Evolutionary conservation across 2,329 filamentous ascomycete species (phyloP).

Genomic region (Neonectria punicea): DNA sequence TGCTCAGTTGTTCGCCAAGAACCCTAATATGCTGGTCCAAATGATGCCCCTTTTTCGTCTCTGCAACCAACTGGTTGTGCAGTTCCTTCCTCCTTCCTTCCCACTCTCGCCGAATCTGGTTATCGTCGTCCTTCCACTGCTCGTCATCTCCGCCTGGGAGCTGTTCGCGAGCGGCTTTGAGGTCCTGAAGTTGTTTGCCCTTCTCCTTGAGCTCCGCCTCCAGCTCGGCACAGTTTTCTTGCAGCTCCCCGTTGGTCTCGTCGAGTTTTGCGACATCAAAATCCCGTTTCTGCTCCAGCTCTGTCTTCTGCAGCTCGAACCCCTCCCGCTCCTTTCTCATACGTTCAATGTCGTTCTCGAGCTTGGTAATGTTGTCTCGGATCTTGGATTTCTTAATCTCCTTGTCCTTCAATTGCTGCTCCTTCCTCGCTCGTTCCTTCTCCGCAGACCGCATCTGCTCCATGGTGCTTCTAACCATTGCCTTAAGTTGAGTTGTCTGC

Average conservation of each 20-base stretch:
- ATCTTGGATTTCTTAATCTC: conserved; percentile 75
- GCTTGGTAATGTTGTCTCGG: conserved; percentile 75
- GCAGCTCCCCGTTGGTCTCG: conserved; percentile 67
- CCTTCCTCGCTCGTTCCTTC: conserved; percentile 81
- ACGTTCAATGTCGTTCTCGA: conserved; percentile 70
- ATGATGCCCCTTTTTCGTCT: conserved; percentile 58
- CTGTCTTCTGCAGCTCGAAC: conserved; percentile 64
- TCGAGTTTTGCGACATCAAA: conserved; percentile 63
- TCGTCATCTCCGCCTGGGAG: conserved; percentile 71
- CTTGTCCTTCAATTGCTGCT: conserved; percentile 76
- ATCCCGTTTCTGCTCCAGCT: conserved; percentile 63
- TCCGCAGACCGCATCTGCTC: conserved; percentile 84
- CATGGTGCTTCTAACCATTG: conserved; percentile 82
- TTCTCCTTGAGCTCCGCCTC: conserved; percentile 78
- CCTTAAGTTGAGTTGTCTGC: conserved; percentile 83
- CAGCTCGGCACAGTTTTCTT: conserved; percentile 71
- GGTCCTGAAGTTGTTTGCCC: conserved; percentile 75
- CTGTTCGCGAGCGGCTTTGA: conserved; percentile 76
- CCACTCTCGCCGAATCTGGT: conserved; percentile 66
- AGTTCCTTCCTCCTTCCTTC: conserved; percentile 63
- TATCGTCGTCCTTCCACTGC: conserved; percentile 62
- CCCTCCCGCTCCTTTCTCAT: conserved; percentile 66
- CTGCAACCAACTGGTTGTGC: conserved; percentile 59
- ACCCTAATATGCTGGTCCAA: conserved; percentile 59
- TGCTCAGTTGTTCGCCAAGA: conserved; percentile 59